phyloP scores from a whole-genome alignment of 495 filamentous ascomycete species.

The Talaromyces borbonicus region DNA sequence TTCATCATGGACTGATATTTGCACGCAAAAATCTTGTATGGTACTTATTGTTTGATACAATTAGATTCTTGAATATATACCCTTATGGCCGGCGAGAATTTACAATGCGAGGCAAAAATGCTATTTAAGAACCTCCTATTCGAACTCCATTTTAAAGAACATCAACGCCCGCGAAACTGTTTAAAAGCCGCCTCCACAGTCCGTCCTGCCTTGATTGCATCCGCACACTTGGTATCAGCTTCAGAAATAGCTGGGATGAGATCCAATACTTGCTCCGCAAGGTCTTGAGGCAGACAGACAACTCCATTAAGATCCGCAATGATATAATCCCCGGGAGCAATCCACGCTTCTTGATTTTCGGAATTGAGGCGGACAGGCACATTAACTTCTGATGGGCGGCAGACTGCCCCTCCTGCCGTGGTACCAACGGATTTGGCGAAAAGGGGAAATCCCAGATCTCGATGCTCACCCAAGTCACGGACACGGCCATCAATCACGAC shows the following conservation, averaged over 20 bases:
- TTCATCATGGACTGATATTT: too few relatives aligned
- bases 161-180: conserved; percentile 20
- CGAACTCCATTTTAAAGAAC: background rate
- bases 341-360: conserved; percentile 31
- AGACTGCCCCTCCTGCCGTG: conserved; percentile 33
- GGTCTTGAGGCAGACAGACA: conserved; percentile 29
- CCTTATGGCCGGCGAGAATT: too few relatives aligned
- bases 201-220: conserved; percentile 40
- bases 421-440: conserved; percentile 44
- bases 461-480: conserved; percentile 47
- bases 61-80: too few relatives aligned
- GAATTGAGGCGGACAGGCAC: conserved; percentile 18
- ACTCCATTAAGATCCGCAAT: conserved; percentile 47
- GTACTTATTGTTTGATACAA: too few relatives aligned
- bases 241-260: conserved; percentile 40
- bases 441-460: conserved; percentile 33
- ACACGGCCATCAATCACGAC: conserved; percentile 46
- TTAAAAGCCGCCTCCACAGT: conserved; percentile 43
- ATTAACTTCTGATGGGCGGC: conserved; percentile 12
- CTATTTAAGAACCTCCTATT: too few relatives aligned
- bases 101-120: too few relatives aligned
- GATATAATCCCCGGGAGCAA: conserved; percentile 45
- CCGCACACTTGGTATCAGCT: conserved; percentile 44
- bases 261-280: conserved; percentile 37
- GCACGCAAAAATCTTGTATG: too few relatives aligned